Base-by-base conservation (phyloP, 1,139 yeast genomes). In the Debaryomycetaceae sp. region DNA sequence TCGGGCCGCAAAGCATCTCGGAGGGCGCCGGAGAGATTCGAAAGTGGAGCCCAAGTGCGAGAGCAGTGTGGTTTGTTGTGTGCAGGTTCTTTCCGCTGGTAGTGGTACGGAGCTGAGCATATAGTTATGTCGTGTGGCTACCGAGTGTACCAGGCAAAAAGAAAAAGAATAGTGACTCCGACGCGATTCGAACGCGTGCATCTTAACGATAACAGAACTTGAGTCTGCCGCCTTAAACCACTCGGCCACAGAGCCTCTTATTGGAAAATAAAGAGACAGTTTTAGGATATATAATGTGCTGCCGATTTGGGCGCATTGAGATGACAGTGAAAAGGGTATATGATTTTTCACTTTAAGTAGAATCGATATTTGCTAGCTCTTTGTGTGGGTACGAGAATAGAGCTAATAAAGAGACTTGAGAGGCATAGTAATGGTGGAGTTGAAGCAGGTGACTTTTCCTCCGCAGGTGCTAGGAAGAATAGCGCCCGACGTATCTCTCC, bases 391-490 rank as follows among this genome's bases (percentile, higher is more conserved):
- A 11, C 34, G 11, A 11, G 4, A 31, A 11, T 31, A 31, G 11
- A 31, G 13, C 13, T 31, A 11, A 2, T 31, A 31, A 31, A 31
- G 11, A 31, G 13, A n/a, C 13, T 31, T 17, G 20, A 17, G 4
- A 34, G 13, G 13, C 22, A n/a, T 34, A 6, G 43, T 20, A n/a
- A 50, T 50, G 54, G 44, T 54, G 6, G 58, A 56, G 44, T 49
- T 65, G 47, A 56, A 68, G 42, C 74, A 80, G 43, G 69, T 81
- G 42, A 68, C 76, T 27, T 88, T 90, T 60, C 84, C 95, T 4
- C 93, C 96, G 1, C 87, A 83, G 36, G 89, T 90, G 14, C 71
- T 91, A 43, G 91, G 95, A 1, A 73, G 95, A 44, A 77, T 91
- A 37, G 90, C 95, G 6, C 97, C 98, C 1, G 96, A 87, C 47